Percentiles rank a stretch among this genome's conserved stretches.
Evolutionary conservation across 2,329 filamentous ascomycete species (phyloP).

Genomic region (Aspergillus luchuensis): DNA sequence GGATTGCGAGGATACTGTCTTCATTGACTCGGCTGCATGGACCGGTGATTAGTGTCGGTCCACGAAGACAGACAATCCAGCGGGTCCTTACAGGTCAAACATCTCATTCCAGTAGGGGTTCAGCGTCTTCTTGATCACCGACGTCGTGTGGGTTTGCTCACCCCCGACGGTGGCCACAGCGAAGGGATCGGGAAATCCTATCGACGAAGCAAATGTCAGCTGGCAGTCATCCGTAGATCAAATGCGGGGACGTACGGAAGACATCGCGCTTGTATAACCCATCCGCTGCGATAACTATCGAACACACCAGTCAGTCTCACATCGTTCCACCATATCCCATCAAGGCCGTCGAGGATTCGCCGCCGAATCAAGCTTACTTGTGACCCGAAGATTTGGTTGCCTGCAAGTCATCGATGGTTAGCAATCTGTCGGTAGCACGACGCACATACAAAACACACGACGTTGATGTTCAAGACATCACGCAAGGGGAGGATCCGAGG

Average conservation of each 20-base stretch:
- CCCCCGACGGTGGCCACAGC: constrained; percentile 95
- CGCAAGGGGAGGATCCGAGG: neutral
- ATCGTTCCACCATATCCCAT: neutral
- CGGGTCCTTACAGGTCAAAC: constrained; percentile 82
- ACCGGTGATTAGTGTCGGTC: constrained; percentile 20
- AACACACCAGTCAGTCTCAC: constrained; percentile 26
- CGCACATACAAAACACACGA: constrained; percentile 1
- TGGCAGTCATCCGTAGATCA: constrained; percentile 4
- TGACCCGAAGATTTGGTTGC: constrained; percentile 86
- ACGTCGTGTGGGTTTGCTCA: constrained; percentile 97
- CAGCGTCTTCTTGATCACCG: constrained; percentile 93
- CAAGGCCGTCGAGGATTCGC: neutral
- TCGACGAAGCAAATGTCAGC: constrained; percentile 18
- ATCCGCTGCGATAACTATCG: constrained; percentile 92
- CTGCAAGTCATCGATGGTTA: constrained; percentile 46
- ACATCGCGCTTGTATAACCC: constrained; percentile 99
- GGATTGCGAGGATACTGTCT: constrained; percentile 93
- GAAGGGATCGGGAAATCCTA: constrained; percentile 96
- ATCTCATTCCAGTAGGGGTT: constrained; percentile 99
- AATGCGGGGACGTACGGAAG: constrained; percentile 70
- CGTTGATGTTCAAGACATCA: neutral
- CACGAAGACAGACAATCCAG: neutral
- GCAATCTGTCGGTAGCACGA: constrained; percentile 18
- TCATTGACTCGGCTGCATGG: constrained; percentile 76
- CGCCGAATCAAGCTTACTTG: constrained; percentile 63